Evolutionary conservation across 2,329 filamentous ascomycete genomes (phyloP).

Genomic region (Penicillium sp.): DNA sequence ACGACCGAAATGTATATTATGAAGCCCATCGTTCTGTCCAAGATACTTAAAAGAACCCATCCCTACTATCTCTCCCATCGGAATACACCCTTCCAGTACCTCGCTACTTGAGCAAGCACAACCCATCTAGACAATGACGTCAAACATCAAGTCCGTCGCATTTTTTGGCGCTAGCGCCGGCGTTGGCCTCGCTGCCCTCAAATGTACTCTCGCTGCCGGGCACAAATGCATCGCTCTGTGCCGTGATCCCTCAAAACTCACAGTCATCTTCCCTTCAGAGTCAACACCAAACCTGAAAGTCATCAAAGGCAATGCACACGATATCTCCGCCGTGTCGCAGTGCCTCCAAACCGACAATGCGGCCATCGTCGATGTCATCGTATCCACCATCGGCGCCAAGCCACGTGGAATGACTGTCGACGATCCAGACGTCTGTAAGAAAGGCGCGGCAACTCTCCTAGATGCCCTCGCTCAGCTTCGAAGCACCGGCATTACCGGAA

Average conservation of each 20-base stretch:
- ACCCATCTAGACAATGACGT: constrained; percentile 4
- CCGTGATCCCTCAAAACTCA: constrained; percentile 53
- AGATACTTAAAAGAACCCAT: background rate
- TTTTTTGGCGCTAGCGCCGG: constrained; percentile 57
- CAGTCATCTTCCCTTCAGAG: constrained; percentile 41
- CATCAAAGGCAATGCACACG: constrained; percentile 49
- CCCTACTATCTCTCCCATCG: background rate
- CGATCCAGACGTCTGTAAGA: constrained; percentile 37
- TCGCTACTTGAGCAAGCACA: background rate
- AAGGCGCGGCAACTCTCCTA: constrained; percentile 31
- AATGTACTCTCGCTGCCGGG: constrained; percentile 46
- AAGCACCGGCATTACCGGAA: constrained; percentile 20
- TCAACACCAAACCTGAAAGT: constrained; percentile 46
- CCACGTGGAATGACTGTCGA: constrained; percentile 34
- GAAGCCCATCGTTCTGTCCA: background rate
- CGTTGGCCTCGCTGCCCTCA: constrained; percentile 46
- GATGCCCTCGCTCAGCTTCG: constrained; percentile 18
- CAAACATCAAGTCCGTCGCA: constrained; percentile 36
- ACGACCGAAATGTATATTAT: background rate
- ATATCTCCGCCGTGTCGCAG: constrained; percentile 42
- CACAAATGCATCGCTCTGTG: constrained; percentile 50
- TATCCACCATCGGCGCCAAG: constrained; percentile 50
- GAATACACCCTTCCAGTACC: background rate
- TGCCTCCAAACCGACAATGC: constrained; percentile 29
- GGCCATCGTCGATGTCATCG: constrained; percentile 43